phyloP scores from a whole-genome alignment of 1,284 basidiomycete genomes.

The Ganoderma sinense region DNA sequence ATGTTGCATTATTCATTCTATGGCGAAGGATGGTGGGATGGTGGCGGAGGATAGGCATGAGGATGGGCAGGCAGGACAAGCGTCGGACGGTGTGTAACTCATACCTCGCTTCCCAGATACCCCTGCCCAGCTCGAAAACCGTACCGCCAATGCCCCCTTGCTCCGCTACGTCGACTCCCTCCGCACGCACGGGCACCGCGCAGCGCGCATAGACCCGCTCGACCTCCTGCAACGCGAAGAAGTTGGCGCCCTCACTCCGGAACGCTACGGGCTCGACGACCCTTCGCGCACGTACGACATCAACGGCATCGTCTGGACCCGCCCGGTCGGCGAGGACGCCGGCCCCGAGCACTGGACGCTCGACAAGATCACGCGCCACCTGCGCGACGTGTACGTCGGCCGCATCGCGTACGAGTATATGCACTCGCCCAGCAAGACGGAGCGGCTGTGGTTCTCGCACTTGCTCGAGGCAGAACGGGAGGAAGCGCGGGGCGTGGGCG shows the following conservation, averaged over 20 bases:
- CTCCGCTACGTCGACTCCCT: conserved; percentile 90
- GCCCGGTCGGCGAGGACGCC: conserved; percentile 52
- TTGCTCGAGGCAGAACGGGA: conserved; percentile 73
- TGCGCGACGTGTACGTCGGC: conserved; percentile 80
- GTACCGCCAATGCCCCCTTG: conserved; percentile 77
- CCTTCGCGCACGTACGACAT: conserved; percentile 67
- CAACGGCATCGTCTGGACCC: conserved; percentile 83
- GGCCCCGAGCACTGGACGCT: conserved; percentile 72
- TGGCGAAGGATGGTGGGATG: background rate
- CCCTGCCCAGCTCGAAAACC: conserved; percentile 75
- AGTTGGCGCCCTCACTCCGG: conserved; percentile 82
- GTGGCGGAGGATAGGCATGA: too few species aligned
- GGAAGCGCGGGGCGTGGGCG: conserved; percentile 40
- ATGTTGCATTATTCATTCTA: conserved; percentile 40
- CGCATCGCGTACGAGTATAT: conserved; percentile 91
- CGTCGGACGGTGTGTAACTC: background rate
- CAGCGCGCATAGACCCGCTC: conserved; percentile 85
- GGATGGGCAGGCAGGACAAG: background rate
- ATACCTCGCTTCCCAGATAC: conserved; percentile 60
- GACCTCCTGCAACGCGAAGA: conserved; percentile 87
- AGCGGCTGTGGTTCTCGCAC: conserved; percentile 87
- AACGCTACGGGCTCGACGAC: conserved; percentile 77
- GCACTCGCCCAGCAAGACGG: conserved; percentile 83
- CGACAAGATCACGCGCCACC: conserved; percentile 71
- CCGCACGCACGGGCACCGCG: conserved; percentile 81